Base-by-base conservation (phyloP, 164 flowering plant genomes). In the Tinospora cordifolia region DNA sequence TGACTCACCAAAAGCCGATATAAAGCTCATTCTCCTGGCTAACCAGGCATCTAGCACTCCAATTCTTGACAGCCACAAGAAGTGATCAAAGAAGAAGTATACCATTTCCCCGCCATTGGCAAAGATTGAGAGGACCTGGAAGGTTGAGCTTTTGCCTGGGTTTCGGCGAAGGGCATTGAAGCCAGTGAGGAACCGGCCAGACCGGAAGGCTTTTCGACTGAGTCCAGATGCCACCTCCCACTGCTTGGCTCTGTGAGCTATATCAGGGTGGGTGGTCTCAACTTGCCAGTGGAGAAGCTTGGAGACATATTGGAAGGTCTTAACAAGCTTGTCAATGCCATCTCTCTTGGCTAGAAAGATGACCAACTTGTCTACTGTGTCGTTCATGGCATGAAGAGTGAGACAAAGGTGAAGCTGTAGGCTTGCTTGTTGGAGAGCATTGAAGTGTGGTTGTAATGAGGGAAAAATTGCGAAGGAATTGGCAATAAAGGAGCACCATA, bases 291-390 rank as follows among this genome's bases (percentile, higher is more conserved):
- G 84, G 34, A 77, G 83, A 1, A 94, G 89, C 83, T 94, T 91
- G 78, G 99, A 92, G 46, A 92, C 97, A 71, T 92, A 92, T 65
- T 94, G 99, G 81, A 92, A 90, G 57, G 99, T 94, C 84, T 94
- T 94, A 66, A 94, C 99, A 3, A 94, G 92, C 83, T 94, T 92
- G 87, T 92, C 97, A 26, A 92, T 92, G 66, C 99, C 99, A 75
- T 94, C 99, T 78, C 99, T 80, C 83, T 92, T 94, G 41, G 97
- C 97, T 40, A 94, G 81, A 83, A 91, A 94, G 85, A 90, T 79
- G 11, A 92, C 93, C 38, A 91, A 83, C 82, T 90, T 94, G 87
- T 91, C 98, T 30, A 89, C 87, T 71, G 86, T 82, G 81, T 94
- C 98, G 62, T 83, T 82, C 90, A 86, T 86, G 77, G 74, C 49